Base-by-base conservation (phyloP, 768 basidiomycete species). In the Agaricus sinodeliciosus region DNA sequence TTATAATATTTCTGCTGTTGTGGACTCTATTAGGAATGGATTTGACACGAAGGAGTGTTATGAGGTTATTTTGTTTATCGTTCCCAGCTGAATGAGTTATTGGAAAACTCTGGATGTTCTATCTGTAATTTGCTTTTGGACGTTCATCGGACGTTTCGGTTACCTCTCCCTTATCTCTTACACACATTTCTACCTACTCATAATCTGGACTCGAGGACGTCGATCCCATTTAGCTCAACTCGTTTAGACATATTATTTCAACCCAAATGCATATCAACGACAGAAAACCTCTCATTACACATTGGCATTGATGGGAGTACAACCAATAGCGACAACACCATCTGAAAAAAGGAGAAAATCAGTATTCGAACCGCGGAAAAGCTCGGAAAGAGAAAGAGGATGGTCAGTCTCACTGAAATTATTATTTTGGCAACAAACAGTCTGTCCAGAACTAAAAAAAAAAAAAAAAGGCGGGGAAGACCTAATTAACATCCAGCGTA, bases 1-100 rank as follows among this genome's bases (percentile, higher is more conserved):
- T 16, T 57, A 51, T 44, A 52, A 57, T 22, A 46, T 49, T 42
- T 48, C 55, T 6, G 51, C 51, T 8, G 55, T 45, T 22, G 8
- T 22, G 18, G 11, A 25, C 22, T 25, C 49, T 16, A 34, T 26
- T 9, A 37, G 35, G 8, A 34, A 9, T 7, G 42, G 42, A n/a
- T 51, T 51, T 39, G 50, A 51, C 25, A 28, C 35, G 19, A 13
- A 12, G 34, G 35, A 9, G 6, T 51, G 50, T 41, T 51, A 51
- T 51, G 50, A 35, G 16, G 50, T 51, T 6, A 22, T 51, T 19
- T 51, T 51, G 43, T 44, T 51, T 26, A 36, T 51, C 15, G 19
- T 51, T 15, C 11, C 27, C 7, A 27, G 7, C 12, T 51, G 9
- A 36, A 7, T 8, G 44, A 28, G 9, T n/a, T 28, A 15, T 9